Conservation (phyloP, 1,139 yeast species). For the Yarrowia galli region DNA sequence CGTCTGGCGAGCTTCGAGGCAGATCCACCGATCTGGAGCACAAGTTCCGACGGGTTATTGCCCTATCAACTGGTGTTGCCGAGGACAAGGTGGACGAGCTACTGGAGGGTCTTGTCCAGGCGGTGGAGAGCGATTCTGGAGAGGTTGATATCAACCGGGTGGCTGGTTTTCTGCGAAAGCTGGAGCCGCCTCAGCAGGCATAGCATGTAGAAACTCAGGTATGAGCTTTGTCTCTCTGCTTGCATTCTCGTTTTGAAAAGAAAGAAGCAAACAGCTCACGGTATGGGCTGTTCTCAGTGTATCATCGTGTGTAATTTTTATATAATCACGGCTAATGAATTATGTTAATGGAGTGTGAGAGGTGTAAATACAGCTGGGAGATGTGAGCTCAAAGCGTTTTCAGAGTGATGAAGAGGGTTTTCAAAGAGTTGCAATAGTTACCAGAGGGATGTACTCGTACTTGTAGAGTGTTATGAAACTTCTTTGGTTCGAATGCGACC, state of each 20-base stretch:
- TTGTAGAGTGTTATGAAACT: no score
- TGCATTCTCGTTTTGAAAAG: background rate
- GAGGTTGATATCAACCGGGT: slow-evolving; percentile 66
- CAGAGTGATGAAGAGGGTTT: no score
- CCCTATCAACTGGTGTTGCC: slow-evolving; percentile 88
- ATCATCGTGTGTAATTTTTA: slow-evolving; percentile 9
- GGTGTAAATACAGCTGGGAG: no score
- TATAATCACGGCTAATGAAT: slow-evolving; percentile 17
- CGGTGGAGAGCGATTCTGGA: slow-evolving; percentile 84
- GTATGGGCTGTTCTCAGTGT: background rate
- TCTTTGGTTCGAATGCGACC: no score
- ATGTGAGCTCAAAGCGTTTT: no score
- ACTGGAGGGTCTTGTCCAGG: slow-evolving; percentile 83
- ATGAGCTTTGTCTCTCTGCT: no score
- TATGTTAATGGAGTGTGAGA: background rate
- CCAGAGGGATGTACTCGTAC: no score
- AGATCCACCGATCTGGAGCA: slow-evolving; percentile 72
- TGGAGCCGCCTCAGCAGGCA: slow-evolving; percentile 45
- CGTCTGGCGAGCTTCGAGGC: slow-evolving; percentile 58
- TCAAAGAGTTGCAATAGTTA: no score
- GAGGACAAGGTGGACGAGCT: slow-evolving; percentile 79
- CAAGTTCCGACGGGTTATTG: slow-evolving; percentile 87
- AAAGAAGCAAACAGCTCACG: background rate
- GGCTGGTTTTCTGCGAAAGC: slow-evolving; percentile 57
- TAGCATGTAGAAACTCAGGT: no score